Evolutionary conservation across 352 stramenopile species (phyloP).

Genomic region (Phytophthora hibernalis): DNA sequence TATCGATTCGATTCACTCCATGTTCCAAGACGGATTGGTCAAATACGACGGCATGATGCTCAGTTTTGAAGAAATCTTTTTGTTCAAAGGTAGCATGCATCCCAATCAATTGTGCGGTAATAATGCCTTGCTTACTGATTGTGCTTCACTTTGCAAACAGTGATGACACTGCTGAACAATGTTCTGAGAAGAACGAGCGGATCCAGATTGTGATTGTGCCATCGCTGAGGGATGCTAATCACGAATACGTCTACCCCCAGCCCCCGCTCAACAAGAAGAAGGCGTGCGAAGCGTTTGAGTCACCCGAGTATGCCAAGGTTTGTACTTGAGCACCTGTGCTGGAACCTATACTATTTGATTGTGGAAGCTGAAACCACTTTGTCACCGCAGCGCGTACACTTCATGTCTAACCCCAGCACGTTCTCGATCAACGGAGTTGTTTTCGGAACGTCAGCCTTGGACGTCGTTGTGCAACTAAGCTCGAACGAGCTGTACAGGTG

Average conservation of each 20-base stretch:
- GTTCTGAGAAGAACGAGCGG: slow-evolving; percentile 53
- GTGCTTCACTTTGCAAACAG: slow-evolving; percentile 31
- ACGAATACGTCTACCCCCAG: slow-evolving; percentile 96
- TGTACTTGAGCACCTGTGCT: slow-evolving; percentile 3
- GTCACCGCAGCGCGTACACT: slow-evolving; percentile 86
- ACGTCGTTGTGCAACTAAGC: slow-evolving; percentile 91
- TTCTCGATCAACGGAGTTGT: slow-evolving; percentile 95
- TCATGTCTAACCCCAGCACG: slow-evolving; percentile 96
- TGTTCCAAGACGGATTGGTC: slow-evolving; percentile 86
- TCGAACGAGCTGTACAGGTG: slow-evolving; percentile 81
- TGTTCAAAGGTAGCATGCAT: slow-evolving; percentile 74
- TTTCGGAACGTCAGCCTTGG: slow-evolving; percentile 93
- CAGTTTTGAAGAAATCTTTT: slow-evolving; percentile 86
- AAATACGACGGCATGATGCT: slow-evolving; percentile 84
- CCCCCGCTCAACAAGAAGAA: slow-evolving; percentile 92
- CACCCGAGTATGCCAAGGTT: slow-evolving; percentile 68
- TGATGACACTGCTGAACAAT: slow-evolving; percentile 80
- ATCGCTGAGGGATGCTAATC: slow-evolving; percentile 95
- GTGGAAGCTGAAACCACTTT: slow-evolving; percentile 11
- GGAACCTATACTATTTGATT: neutral
- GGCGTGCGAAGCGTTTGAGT: slow-evolving; percentile 71
- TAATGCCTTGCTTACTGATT: neutral
- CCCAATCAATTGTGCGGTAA: neutral
- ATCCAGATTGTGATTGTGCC: slow-evolving; percentile 95
- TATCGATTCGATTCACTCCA: slow-evolving; percentile 93